These are phyloP conservation scores for Tolypocladium inflatum DNA, from an alignment of 2,329 filamentous ascomycete genomes.

Conservation along the genomic window DNA sequence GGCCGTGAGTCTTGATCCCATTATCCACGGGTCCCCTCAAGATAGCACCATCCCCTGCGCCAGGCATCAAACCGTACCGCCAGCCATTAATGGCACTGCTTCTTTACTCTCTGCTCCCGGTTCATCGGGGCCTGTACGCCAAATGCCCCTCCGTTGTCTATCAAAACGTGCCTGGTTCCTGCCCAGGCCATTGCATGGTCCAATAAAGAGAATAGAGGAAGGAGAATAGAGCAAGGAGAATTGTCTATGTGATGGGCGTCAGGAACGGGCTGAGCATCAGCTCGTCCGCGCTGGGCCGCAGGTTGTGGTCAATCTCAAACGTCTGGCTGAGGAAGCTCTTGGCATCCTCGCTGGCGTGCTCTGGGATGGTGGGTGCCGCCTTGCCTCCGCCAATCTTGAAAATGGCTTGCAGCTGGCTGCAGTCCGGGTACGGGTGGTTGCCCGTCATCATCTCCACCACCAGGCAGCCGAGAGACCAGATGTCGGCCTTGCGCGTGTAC, in stretches of 20 bases:
- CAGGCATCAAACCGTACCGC: background rate
- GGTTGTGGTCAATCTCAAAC: conserved; percentile 92
- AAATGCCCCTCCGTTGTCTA: background rate
- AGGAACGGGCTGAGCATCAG: conserved; percentile 77
- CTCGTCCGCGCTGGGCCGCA: conserved; percentile 85
- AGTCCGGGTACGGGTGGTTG: conserved; percentile 91
- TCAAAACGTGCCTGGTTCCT: conserved; percentile 6
- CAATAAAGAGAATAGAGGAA: background rate
- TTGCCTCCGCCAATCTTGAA: conserved; percentile 93
- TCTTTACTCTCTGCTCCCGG: background rate
- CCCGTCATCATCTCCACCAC: conserved; percentile 99
- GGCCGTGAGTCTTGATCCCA: background rate
- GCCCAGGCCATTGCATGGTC: conserved; percentile 4
- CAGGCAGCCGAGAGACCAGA: conserved; percentile 93
- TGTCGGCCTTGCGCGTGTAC: conserved; percentile 96
- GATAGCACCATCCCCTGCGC: background rate
- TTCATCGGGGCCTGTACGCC: background rate
- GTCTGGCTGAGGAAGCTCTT: conserved; percentile 76
- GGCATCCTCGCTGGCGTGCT: conserved; percentile 76
- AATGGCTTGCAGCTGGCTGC: conserved; percentile 93
- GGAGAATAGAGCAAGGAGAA: background rate
- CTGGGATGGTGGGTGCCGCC: conserved; percentile 80
- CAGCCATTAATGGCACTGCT: background rate
- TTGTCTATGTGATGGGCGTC: conserved; percentile 49
- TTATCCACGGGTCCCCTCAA: background rate